Base-by-base conservation (phyloP, 2,329 filamentous ascomycete genomes). In the Phialophora verrucosa region DNA sequence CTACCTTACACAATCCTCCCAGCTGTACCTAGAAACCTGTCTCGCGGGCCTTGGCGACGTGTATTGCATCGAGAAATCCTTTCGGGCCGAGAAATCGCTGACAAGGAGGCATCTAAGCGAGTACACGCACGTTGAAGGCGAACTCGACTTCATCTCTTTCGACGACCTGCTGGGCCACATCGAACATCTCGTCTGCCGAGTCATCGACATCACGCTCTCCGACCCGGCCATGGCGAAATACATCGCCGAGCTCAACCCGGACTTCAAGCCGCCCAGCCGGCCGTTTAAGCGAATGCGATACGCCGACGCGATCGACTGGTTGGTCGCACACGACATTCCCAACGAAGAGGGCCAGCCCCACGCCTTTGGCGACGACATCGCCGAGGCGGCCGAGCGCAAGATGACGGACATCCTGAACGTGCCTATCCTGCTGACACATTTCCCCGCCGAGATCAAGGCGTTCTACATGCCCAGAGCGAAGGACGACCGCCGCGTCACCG, bases 331-430 rank as follows among this genome's bases (percentile, higher is more conserved):
- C 80, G 88, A 93, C 72, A 97, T 99, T 74, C 69, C 67, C 49
- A 98, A 97, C 85, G 94, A 97, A 78, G 92, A 98, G 68, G 93
- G 91, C 75, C 47, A 72, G 29, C 88, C 90, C 11, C 95, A 99
- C 81, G 84, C 87, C 53, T 98, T 98, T 76, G 95, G 95, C 70
- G 95, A 99, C 77, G 95, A 99, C 78, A 99, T 99, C 75, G 95
- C 95, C 71, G 95, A 98, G 81, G 95, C 95, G 12, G 95, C 95
- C 12, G 95, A 99, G 85, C 91, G 95, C 74, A 88, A 85, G 77
- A 99, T 99, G 95, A 98, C 94, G 1, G 95, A 99, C 78, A 91
- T 90, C 73, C 96, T 99, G 84, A 95, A 96, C 88, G 84, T 88
- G 62, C 95, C 95, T 69, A 97, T 99, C 79, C 92, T 98, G 83